Base-by-base conservation (phyloP, 1,284 basidiomycete genomes). In the Cutaneotrichosporon cavernicola region DNA sequence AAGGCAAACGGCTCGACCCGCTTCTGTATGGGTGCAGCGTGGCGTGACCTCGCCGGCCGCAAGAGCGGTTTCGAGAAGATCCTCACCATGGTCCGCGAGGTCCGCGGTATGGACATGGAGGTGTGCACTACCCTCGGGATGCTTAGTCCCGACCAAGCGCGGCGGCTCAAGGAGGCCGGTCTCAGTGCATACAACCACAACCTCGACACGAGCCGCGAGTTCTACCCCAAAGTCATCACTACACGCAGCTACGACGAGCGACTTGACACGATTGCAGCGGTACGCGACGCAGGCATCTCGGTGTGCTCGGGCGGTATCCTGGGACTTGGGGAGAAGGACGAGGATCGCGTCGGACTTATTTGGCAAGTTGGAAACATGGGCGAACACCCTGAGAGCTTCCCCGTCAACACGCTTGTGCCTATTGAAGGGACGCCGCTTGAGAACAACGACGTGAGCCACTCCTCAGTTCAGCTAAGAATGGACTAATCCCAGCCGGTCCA, bases 21-120 rank as follows among this genome's bases (percentile, higher is more conserved):
- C 30, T 98, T 98, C 83, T 99, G 96, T 81, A 98, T 98, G 96
- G 96, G 96, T 63, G 95, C 96, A 5, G 96, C 96, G n/a, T 99
- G 96, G 96, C 85, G 96, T 70, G 96, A 97, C 79, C 86, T 98
- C 56, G 88, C 91, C 32, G 95, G 96, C 4, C 87, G 92, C 69
- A 98, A 97, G 81, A 86, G 91, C 58, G 95, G 95, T 1, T 99
- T 99, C 73, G 90, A 97, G 78, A 87, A 88, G 71, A 98, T 99
- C 74, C 82, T 99, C 66, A 84, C 88, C 69, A 99, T 98, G 95
- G 96, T 99, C 55, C 79, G 75, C 57, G 85, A 85, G 81, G 89
- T 92, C 75, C 86, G 91, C 69, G 88, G 85, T 31, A 94, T 94
- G 92, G 90, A 87, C 49, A 93, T 94, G 92, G 92, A 94, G 64